These are phyloP conservation scores for Botryosphaeria dothidea DNA, from an alignment of 2,329 filamentous ascomycete genomes.

Conservation along the genomic window DNA sequence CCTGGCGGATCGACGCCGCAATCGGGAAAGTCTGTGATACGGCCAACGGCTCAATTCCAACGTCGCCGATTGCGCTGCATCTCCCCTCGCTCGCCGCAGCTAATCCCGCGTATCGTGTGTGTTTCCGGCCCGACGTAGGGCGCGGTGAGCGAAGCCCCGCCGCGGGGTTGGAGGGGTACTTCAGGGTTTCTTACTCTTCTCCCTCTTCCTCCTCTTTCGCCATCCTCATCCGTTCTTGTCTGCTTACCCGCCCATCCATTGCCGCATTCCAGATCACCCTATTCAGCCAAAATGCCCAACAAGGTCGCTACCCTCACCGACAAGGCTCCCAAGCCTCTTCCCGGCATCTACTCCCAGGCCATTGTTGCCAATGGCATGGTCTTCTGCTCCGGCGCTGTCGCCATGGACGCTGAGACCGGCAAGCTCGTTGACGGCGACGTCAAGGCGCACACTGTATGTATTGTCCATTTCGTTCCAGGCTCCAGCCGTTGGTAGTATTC, in stretches of 20 bases:
- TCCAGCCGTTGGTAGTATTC: too few relatives aligned
- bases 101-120: too few relatives aligned
- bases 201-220: not conserved
- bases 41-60: constrained; percentile 10
- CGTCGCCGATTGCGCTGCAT: constrained; percentile 4
- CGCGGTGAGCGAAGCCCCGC: not conserved
- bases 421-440: constrained; percentile 18
- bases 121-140: not conserved
- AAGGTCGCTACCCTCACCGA: constrained; percentile 18
- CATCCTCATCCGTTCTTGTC: not conserved
- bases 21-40: constrained; percentile 10
- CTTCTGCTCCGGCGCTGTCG: constrained; percentile 16
- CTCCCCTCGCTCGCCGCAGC: not conserved
- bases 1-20: constrained; percentile 5
- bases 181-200: not conserved
- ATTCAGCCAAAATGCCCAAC: constrained; percentile 9
- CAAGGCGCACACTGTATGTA: constrained; percentile 13
- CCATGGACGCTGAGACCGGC: constrained; percentile 8
- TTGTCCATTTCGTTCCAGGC: not conserved
- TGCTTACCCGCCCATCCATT: too few relatives aligned
- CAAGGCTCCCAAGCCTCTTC: constrained; percentile 17
- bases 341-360: constrained; percentile 17
- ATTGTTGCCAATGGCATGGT: constrained; percentile 19
- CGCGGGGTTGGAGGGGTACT: constrained; percentile 2
- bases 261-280: too few relatives aligned